Base-by-base conservation (phyloP, 352 stramenopile species). In the Globisporangium perplexum region DNA sequence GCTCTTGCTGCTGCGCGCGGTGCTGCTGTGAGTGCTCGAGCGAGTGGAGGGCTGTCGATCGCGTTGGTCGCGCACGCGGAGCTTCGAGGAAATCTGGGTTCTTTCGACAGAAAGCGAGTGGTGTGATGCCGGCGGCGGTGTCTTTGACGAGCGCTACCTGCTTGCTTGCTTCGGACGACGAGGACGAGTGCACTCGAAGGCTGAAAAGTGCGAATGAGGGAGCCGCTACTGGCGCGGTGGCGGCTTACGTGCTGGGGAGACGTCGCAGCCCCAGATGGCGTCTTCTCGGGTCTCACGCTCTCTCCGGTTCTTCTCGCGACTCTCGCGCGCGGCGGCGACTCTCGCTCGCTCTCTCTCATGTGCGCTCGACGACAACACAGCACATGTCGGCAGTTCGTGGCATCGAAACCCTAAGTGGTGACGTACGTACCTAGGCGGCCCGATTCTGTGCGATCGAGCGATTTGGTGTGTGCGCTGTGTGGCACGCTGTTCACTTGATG, bases 1-100 rank as follows among this genome's bases (percentile, higher is more conserved):
- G 39, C 18, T 44, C 4, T 23, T 44, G 39, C 39, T 44, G 39
- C 18, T 44, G 15, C n/a, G n/a, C n/a, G n/a, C n/a, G n/a, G n/a
- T n/a, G n/a, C n/a, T n/a, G n/a, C n/a, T n/a, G n/a, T n/a, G n/a
- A n/a, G n/a, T n/a, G n/a, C n/a, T n/a, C n/a, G n/a, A n/a, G n/a
- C n/a, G n/a, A n/a, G n/a, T n/a, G 18, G 14, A 11, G 20, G 2
- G 22, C 18, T 12, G 8, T 35, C 30, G 30, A 35, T 35, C 30
- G 30, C 30, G 30, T 35, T 35, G 8, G 20, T 23, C 17, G 51
- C 44, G 45, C 51, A 57, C 23, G 55, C 18, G 61, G 33, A 35
- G 45, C 11, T 50, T 50, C 45, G 45, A n/a, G n/a, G n/a, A 50
- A 35, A 36, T 50, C 45, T 18, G 24, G 3, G 14, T 22, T 50